Conservation (phyloP, 2,329 filamentous ascomycete species). For the Chaetomiaceae sp. region DNA sequence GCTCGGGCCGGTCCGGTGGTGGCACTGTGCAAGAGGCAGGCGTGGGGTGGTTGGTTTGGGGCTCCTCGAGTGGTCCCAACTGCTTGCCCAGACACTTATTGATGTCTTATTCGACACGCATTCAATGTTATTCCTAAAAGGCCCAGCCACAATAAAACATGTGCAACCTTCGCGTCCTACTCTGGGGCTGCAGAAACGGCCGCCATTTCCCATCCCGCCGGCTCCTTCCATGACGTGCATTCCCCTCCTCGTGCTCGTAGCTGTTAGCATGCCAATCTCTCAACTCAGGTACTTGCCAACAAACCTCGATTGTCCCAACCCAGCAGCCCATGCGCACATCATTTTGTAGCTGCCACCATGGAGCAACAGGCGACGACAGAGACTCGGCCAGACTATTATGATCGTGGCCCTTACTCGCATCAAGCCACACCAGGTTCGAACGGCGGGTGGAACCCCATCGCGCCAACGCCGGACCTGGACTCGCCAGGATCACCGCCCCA, state of each 20-base stretch:
- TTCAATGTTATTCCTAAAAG: too few relatives aligned
- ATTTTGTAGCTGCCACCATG: not conserved
- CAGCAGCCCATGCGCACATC: not conserved
- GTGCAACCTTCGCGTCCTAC: not conserved
- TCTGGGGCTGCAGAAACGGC: not conserved
- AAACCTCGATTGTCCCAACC: not conserved
- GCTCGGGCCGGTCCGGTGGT: slow-evolving; percentile 1
- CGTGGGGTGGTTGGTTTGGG: not conserved
- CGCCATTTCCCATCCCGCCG: not conserved
- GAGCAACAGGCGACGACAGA: not conserved
- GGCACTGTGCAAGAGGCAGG: not conserved
- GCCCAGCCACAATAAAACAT: too few relatives aligned
- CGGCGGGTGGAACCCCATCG: slow-evolving; percentile 2
- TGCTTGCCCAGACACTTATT: not conserved
- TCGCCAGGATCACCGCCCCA: slow-evolving; percentile 2
- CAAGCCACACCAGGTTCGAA: not conserved
- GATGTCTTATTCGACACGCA: too few relatives aligned
- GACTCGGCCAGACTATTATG: not conserved
- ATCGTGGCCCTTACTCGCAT: slow-evolving; percentile 4
- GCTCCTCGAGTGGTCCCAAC: not conserved
- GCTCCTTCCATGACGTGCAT: not conserved
- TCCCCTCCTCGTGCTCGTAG: too few relatives aligned
- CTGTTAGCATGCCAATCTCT: too few relatives aligned
- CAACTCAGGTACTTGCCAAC: too few relatives aligned
- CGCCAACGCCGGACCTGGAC: slow-evolving; percentile 9